These are phyloP conservation scores for Entomortierella parvispora DNA, from an alignment of 192 early-diverging fungal species.

Conservation along the genomic window DNA sequence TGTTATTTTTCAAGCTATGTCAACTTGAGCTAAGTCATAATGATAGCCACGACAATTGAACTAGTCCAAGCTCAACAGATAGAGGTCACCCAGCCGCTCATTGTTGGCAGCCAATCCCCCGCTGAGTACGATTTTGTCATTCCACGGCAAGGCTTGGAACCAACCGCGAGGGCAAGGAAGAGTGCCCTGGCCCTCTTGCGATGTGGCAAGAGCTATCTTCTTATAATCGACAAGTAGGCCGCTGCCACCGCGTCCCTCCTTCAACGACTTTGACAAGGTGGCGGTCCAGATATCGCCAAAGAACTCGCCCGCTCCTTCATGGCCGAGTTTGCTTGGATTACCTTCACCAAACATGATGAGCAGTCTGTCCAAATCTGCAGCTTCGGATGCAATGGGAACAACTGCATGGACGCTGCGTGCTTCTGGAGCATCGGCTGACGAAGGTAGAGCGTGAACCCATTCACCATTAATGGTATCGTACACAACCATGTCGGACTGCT, in stretches of 20 bases:
- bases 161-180: conserved; percentile 33
- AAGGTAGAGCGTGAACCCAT: conserved; percentile 10
- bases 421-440: conserved; percentile 2
- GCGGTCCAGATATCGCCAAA: conserved; percentile 21
- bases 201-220: conserved; percentile 3
- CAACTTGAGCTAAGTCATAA: too few species aligned
- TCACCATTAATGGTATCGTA: conserved; percentile 4
- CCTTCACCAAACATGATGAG: conserved; percentile 30
- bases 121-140: conserved; percentile 18
- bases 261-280: conserved; percentile 3
- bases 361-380: conserved; percentile 1
- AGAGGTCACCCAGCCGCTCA: conserved; percentile 3
- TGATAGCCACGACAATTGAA: too few species aligned
- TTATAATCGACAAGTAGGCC: conserved; percentile 18
- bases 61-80: too few species aligned
- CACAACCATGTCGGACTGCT: conserved; percentile 21
- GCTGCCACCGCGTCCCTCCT: background rate
- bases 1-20: too few species aligned
- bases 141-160: conserved; percentile 28
- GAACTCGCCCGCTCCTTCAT: conserved; percentile 12
- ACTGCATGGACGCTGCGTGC: conserved; percentile 29
- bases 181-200: conserved; percentile 2
- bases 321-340: conserved; percentile 4
- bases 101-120: conserved; percentile 27
- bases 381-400: conserved; percentile 14